These are phyloP conservation scores for Suhomyces yuchorum DNA, from an alignment of 1,139 yeast genomes.

Conservation along the genomic window DNA sequence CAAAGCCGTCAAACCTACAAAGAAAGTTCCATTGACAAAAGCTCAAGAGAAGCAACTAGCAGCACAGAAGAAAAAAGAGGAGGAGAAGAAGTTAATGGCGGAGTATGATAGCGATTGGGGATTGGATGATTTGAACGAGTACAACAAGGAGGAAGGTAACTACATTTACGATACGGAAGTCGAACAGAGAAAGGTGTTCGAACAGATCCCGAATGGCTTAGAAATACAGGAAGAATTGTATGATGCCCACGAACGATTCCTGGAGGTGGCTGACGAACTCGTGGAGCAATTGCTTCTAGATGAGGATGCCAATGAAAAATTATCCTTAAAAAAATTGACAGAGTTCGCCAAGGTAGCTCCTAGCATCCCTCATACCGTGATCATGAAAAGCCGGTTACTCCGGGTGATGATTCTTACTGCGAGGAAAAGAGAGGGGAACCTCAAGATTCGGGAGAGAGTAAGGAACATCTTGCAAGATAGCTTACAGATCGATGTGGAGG, in stretches of 20 bases:
- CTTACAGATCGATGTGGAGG: conserved; percentile 23
- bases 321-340: conserved; percentile 21
- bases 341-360: conserved; percentile 21
- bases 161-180: conserved; percentile 37
- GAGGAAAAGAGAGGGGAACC: conserved; percentile 29
- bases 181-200: conserved; percentile 32
- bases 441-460: conserved; percentile 25
- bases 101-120: conserved; percentile 51
- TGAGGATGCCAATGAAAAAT: conserved; percentile 16
- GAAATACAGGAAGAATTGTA: conserved; percentile 24
- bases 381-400: conserved; percentile 35
- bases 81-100: conserved; percentile 19
- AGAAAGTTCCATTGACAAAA: conserved; percentile 16
- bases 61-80: conserved; percentile 28
- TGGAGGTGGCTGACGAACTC: conserved; percentile 23
- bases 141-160: conserved; percentile 31
- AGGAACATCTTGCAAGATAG: conserved; percentile 26
- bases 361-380: conserved; percentile 32
- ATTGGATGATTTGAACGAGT: conserved; percentile 30
- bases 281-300: conserved; percentile 21
- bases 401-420: conserved; percentile 35
- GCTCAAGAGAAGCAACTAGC: conserved; percentile 17
- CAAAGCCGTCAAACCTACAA: neutral
- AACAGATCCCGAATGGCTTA: conserved; percentile 29
- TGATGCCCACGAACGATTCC: conserved; percentile 23